Conservation (phyloP, 2,329 filamentous ascomycete genomes). For the Fusarium marasasianum region DNA sequence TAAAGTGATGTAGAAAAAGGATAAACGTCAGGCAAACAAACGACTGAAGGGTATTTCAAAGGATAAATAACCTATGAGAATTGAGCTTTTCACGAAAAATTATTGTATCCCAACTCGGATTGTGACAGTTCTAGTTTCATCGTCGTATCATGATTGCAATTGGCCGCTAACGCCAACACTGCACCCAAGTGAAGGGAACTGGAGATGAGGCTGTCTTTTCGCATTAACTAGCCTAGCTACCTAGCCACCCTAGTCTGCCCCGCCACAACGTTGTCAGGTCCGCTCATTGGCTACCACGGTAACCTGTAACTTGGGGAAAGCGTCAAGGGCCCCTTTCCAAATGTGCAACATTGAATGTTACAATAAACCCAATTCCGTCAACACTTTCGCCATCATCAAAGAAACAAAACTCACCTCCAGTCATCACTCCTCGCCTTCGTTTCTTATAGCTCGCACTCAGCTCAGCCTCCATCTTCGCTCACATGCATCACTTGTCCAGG, state of each 20-base stretch:
- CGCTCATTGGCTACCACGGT: constrained; percentile 30
- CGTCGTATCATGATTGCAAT: not conserved
- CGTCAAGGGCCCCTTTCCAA: constrained; percentile 30
- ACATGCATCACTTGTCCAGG: not conserved
- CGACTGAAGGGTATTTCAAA: not conserved
- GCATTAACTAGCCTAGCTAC: too few species aligned
- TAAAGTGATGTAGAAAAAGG: not conserved
- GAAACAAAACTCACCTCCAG: not conserved
- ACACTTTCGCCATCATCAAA: constrained; percentile 26
- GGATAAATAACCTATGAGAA: not conserved
- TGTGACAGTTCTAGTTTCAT: constrained; percentile 7
- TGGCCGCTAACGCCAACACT: not conserved
- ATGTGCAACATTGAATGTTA: constrained; percentile 12
- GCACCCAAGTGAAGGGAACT: not conserved
- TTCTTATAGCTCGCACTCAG: constrained; percentile 2
- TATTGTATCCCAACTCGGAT: not conserved
- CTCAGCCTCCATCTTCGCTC: not conserved
- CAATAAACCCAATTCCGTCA: constrained; percentile 15
- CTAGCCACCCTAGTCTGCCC: constrained; percentile 31
- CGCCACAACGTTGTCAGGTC: constrained; percentile 15
- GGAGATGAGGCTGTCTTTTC: not conserved
- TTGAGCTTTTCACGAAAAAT: not conserved
- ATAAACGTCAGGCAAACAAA: not conserved
- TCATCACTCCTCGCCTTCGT: not conserved
- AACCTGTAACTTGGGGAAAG: constrained; percentile 22